Percentiles rank a stretch among this genome's conserved stretches.
phyloP scores from a whole-genome alignment of 1,139 yeast species.

The Hemisphaericaspora subhashii region DNA sequence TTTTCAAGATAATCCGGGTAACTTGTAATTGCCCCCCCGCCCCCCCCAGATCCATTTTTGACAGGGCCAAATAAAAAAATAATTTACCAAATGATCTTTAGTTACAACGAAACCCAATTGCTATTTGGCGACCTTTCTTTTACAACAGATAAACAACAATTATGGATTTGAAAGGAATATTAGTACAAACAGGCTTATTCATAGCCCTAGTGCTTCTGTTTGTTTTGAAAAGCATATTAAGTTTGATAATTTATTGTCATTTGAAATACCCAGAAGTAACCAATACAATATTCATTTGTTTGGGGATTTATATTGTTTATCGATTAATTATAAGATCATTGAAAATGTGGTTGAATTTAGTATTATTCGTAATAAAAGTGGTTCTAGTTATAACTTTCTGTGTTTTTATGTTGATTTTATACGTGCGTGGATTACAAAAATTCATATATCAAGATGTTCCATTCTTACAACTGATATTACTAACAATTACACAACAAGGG shows the following conservation, averaged over 20 bases:
- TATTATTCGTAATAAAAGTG: slow-evolving; percentile 23
- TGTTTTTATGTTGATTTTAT: slow-evolving; percentile 15
- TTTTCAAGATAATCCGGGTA: slow-evolving; percentile 3
- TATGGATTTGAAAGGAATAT: slow-evolving; percentile 14
- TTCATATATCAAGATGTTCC: slow-evolving; percentile 22
- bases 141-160: too few species aligned
- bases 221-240: slow-evolving; percentile 16
- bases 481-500: not conserved
- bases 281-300: slow-evolving; percentile 17
- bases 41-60: too few species aligned
- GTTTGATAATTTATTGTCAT: slow-evolving; percentile 18
- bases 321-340: slow-evolving; percentile 20
- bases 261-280: slow-evolving; percentile 28
- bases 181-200: slow-evolving; percentile 16
- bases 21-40: too few species aligned
- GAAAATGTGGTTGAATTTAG: slow-evolving; percentile 27
- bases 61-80: too few species aligned
- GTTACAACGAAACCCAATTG: too few species aligned
- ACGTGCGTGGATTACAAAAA: slow-evolving; percentile 20
- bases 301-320: slow-evolving; percentile 25
- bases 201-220: slow-evolving; percentile 17
- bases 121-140: too few species aligned
- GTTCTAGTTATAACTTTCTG: slow-evolving; percentile 13
- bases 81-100: too few species aligned
- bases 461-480: slow-evolving; percentile 10